phyloP scores from a whole-genome alignment of 1,139 yeast species.

The Blastobotrys capitulatus region DNA sequence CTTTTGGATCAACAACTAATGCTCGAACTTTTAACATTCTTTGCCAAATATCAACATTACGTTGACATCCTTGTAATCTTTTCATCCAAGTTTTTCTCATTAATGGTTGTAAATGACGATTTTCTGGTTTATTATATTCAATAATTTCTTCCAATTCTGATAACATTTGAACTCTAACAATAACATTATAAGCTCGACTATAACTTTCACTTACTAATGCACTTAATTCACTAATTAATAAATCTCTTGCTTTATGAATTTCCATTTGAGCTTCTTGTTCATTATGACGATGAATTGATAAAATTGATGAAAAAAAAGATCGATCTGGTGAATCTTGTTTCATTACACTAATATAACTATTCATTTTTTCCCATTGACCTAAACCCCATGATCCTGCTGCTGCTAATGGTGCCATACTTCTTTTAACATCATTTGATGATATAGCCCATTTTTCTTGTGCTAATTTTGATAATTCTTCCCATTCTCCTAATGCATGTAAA shows the following conservation, averaged over 20 bases:
- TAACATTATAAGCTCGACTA: slow-evolving; percentile 94
- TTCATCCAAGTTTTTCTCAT: slow-evolving; percentile 94
- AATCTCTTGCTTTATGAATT: slow-evolving; percentile 77
- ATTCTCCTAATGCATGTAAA: slow-evolving; percentile 94
- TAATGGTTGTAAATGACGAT: slow-evolving; percentile 63
- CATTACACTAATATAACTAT: slow-evolving; percentile 83
- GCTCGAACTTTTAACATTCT: slow-evolving; percentile 91
- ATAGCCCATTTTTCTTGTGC: slow-evolving; percentile 83
- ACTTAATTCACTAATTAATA: slow-evolving; percentile 86
- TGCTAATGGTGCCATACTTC: slow-evolving; percentile 94
- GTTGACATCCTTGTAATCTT: slow-evolving; percentile 85
- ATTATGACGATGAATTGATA: slow-evolving; percentile 79
- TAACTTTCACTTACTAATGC: slow-evolving; percentile 95
- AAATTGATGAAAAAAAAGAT: slow-evolving; percentile 88
- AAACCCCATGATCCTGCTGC: slow-evolving; percentile 99
- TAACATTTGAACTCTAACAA: slow-evolving; percentile 93
- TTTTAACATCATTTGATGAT: slow-evolving; percentile 63
- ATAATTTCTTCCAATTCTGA: slow-evolving; percentile 96
- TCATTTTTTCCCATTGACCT: slow-evolving; percentile 97
- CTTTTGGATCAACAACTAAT: slow-evolving; percentile 87
- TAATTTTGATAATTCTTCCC: slow-evolving; percentile 86
- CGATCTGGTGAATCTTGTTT: slow-evolving; percentile 89
- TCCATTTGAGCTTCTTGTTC: slow-evolving; percentile 77
- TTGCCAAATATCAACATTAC: slow-evolving; percentile 98
- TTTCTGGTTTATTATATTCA: slow-evolving; percentile 41